Conservation (phyloP, 2,329 filamentous ascomycete genomes). For the Fusarium sp. region DNA sequence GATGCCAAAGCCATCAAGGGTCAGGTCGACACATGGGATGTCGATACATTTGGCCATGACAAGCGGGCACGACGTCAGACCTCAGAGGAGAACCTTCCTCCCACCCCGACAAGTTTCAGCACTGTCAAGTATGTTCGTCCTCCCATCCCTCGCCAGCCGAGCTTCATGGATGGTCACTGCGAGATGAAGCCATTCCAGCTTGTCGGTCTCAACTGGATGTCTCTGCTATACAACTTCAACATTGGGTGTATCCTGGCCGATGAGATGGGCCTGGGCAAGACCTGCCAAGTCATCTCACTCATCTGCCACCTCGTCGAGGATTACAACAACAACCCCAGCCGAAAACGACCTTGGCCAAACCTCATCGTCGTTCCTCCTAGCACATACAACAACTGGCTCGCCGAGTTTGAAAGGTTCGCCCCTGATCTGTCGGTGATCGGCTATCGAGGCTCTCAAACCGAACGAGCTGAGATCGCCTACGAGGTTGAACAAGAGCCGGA, state of each 20-base stretch:
- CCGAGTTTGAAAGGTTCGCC: constrained; percentile 90
- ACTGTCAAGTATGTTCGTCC: constrained; percentile 53
- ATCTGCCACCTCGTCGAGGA: constrained; percentile 84
- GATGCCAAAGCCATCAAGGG: constrained; percentile 70
- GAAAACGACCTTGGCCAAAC: constrained; percentile 72
- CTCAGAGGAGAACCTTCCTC: constrained; percentile 53
- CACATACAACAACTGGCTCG: constrained; percentile 95
- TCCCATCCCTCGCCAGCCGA: constrained; percentile 73
- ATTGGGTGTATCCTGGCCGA: constrained; percentile 94
- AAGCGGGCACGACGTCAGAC: constrained; percentile 49
- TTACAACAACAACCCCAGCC: constrained; percentile 52
- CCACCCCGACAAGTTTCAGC: constrained; percentile 57
- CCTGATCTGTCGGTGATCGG: constrained; percentile 81
- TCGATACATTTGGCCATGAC: constrained; percentile 60
- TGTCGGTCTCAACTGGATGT: constrained; percentile 95
- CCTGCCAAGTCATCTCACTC: constrained; percentile 94
- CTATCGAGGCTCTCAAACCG: constrained; percentile 73
- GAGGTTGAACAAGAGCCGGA: constrained; percentile 73
- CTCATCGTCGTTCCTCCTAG: constrained; percentile 93
- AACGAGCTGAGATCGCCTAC: constrained; percentile 76
- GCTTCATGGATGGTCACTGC: constrained; percentile 80
- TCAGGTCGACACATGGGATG: constrained; percentile 61
- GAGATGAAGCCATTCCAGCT: constrained; percentile 93
- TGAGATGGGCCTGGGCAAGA: constrained; percentile 98
- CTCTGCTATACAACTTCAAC: constrained; percentile 81